These are phyloP conservation scores for Xylaria sp. DNA, from an alignment of 2,329 filamentous ascomycete genomes.

Conservation along the genomic window DNA sequence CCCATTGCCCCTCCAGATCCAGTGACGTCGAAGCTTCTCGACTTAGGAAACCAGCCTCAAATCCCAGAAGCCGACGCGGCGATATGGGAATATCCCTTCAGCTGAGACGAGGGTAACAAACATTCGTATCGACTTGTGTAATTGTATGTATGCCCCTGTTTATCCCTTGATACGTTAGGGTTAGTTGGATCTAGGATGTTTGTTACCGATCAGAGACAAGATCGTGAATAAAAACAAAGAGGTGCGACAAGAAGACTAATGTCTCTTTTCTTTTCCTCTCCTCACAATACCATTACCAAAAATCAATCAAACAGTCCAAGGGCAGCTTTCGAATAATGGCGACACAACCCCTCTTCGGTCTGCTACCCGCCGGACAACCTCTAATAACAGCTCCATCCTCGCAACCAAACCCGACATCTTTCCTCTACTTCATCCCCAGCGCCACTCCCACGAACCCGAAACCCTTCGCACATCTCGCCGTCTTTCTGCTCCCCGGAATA, in stretches of 20 bases:
- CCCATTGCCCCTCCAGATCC: slow-evolving; percentile 5
- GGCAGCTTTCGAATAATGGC: slow-evolving; percentile 38
- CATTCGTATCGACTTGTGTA: background rate
- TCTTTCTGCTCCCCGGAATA: slow-evolving; percentile 86
- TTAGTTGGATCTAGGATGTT: background rate
- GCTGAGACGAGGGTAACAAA: background rate
- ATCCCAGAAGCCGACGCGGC: background rate
- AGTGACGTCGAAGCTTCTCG: slow-evolving; percentile 38
- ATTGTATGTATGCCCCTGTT: background rate
- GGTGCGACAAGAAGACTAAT: background rate
- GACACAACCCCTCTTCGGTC: slow-evolving; percentile 62
- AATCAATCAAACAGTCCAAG: background rate
- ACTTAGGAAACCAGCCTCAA: background rate
- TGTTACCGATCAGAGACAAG: background rate
- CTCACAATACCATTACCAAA: background rate
- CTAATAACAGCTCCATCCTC: slow-evolving; percentile 65
- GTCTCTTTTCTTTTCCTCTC: background rate
- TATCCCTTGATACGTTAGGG: background rate
- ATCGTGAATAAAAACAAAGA: background rate
- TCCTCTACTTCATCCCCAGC: slow-evolving; percentile 65
- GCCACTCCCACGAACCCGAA: slow-evolving; percentile 50
- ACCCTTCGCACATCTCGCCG: slow-evolving; percentile 82
- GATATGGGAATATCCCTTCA: background rate
- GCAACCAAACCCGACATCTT: slow-evolving; percentile 52
- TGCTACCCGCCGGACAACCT: slow-evolving; percentile 69